phyloP scores from a whole-genome alignment of 2,329 filamentous ascomycete species.

The Fusarium circinatum region DNA sequence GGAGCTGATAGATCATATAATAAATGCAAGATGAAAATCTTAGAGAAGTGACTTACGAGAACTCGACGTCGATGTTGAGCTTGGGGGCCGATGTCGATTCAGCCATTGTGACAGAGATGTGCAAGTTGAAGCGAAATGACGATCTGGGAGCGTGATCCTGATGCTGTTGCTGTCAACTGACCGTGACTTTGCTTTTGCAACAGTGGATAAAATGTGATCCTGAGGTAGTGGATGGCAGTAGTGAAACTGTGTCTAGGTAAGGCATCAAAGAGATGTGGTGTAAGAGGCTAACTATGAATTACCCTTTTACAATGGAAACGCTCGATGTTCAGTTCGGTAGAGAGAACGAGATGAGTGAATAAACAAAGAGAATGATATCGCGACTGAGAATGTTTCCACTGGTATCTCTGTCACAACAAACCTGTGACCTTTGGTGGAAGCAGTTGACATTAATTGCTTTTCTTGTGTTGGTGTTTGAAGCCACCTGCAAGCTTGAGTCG shows the following conservation, averaged over 20 bases:
- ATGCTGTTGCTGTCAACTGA: slow-evolving; percentile 6
- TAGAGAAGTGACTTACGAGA: slow-evolving; percentile 59
- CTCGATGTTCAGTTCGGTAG: not conserved
- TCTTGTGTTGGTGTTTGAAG: slow-evolving; percentile 28
- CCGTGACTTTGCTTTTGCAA: slow-evolving; percentile 28
- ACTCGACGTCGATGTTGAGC: slow-evolving; percentile 76
- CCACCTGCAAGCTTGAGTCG: slow-evolving; percentile 9
- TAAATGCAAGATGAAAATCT: slow-evolving; percentile 16
- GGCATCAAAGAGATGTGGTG: not conserved
- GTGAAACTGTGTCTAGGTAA: slow-evolving; percentile 1
- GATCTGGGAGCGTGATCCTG: not conserved
- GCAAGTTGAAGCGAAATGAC: slow-evolving; percentile 11
- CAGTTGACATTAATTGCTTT: slow-evolving; percentile 24
- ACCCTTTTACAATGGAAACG: not conserved
- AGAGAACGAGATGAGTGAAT: not conserved
- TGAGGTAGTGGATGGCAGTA: slow-evolving; percentile 2
- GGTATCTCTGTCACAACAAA: not conserved
- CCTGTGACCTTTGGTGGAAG: not conserved
- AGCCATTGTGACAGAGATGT: slow-evolving; percentile 25
- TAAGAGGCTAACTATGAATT: slow-evolving; percentile 1
- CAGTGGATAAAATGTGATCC: slow-evolving; percentile 9
- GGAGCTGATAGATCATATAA: slow-evolving; percentile 43
- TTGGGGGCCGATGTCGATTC: slow-evolving; percentile 39
- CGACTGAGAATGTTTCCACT: not conserved
- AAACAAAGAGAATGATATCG: not conserved